Evolutionary conservation across 2,329 filamentous ascomycete genomes (phyloP).

Genomic region (Aspergillus quadricinctus): DNA sequence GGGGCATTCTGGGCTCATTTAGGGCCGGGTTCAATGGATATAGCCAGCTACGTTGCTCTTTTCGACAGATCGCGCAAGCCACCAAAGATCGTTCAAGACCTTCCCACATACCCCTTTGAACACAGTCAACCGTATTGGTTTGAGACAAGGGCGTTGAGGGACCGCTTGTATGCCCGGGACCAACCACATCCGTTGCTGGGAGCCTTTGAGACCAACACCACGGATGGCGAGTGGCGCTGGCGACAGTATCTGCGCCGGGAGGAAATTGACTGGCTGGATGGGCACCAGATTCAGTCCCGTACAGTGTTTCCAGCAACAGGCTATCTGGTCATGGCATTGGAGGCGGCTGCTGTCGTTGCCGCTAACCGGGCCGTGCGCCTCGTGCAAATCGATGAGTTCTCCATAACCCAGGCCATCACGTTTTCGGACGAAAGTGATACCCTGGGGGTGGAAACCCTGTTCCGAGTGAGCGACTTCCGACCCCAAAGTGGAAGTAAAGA

Average conservation of each 20-base stretch:
- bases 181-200: too few species aligned
- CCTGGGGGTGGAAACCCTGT: not conserved
- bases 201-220: conserved; percentile 7
- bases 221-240: conserved; percentile 17
- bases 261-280: conserved; percentile 21
- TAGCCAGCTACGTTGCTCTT: conserved; percentile 1
- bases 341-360: not conserved
- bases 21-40: not conserved
- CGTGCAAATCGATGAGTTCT: conserved; percentile 14
- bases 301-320: conserved; percentile 22
- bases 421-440: conserved; percentile 2
- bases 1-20: conserved; percentile 2
- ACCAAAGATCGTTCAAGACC: not conserved
- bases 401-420: conserved; percentile 14
- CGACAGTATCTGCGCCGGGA: conserved; percentile 5
- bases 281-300: conserved; percentile 17
- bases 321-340: conserved; percentile 18
- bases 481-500: too few species aligned
- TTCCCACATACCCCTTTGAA: conserved; percentile 47
- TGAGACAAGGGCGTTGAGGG: conserved; percentile 41
- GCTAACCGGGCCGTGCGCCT: not conserved
- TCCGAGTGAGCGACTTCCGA: too few species aligned
- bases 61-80: not conserved
- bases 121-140: conserved; percentile 39
- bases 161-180: conserved; percentile 21